Conservation (phyloP, 139 green algal species). For the Marvania coccoides region DNA sequence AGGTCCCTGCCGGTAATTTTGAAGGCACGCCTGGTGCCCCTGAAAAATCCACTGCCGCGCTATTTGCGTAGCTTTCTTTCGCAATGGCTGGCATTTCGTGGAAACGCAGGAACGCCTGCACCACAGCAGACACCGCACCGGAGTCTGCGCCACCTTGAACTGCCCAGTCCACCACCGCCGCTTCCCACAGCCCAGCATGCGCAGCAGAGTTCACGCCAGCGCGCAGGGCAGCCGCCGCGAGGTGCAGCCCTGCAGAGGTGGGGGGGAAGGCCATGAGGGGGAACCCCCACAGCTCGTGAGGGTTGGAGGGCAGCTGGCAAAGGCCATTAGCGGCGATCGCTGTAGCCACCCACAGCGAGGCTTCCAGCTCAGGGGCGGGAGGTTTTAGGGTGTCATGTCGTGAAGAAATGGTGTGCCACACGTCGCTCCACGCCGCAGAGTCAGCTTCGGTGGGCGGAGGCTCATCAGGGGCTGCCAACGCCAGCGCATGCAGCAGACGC, state of each 20-base stretch:
- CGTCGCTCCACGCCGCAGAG: background rate
- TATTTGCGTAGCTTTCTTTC: too few species aligned
- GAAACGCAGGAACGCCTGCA: too few species aligned
- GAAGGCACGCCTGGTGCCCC: too few species aligned
- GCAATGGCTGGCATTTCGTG: too few species aligned
- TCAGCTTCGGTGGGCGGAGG: background rate
- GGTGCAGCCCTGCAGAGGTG: background rate
- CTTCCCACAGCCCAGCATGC: conserved; percentile 4
- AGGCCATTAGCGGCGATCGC: background rate
- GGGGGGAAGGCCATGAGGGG: background rate
- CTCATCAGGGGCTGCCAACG: background rate
- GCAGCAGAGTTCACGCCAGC: background rate
- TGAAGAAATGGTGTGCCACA: background rate
- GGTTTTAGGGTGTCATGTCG: background rate
- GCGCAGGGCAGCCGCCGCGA: conserved; percentile 1
- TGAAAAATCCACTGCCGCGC: too few species aligned
- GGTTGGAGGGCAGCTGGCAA: conserved; percentile 7
- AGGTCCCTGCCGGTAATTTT: too few species aligned
- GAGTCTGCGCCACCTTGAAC: background rate
- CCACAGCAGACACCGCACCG: background rate
- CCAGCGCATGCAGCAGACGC: conserved; percentile 22
- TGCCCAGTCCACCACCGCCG: conserved; percentile 2
- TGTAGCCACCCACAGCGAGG: background rate
- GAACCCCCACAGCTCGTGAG: conserved; percentile 17
- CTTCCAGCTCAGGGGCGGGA: background rate